Conservation (phyloP, 257 asterid species). For the Linaria vulgaris region DNA sequence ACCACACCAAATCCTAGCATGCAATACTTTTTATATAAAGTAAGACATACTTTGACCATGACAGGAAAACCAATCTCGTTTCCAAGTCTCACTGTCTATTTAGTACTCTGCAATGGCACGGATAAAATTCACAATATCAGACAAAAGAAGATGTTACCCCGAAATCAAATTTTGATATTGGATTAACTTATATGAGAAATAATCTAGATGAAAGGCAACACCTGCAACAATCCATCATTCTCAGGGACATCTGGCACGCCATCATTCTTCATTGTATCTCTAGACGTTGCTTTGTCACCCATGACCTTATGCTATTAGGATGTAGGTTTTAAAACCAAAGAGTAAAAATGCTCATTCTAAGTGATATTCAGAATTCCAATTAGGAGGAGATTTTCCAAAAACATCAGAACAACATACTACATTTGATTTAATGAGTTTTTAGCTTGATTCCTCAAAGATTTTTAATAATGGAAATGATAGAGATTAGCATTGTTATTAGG, state of each 20-base stretch:
- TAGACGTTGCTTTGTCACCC: constrained; percentile 99
- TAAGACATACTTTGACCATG: constrained; percentile 83
- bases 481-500: no score
- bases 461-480: no score
- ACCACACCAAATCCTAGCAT: no score
- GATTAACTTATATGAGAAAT: no score
- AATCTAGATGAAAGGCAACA: constrained; percentile 34
- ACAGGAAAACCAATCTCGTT: constrained; percentile 89
- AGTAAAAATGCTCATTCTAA: no score
- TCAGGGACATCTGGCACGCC: constrained; percentile 99
- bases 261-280: constrained; percentile 98
- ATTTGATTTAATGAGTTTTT: no score
- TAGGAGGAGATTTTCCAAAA: constrained; percentile 5
- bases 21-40: not conserved
- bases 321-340: constrained; percentile 36
- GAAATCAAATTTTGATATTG: constrained; percentile 8
- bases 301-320: constrained; percentile 97
- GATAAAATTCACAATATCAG: not conserved
- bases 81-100: constrained; percentile 82
- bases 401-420: no score
- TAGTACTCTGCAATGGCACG: constrained; percentile 59
- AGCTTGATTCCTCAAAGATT: no score
- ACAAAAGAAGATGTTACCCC: constrained; percentile 11
- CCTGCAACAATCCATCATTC: constrained; percentile 90
- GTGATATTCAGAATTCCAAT: no score